A percentile compares a stretch with the other conserved stretches of the same genome.
phyloP scores from a whole-genome alignment of 352 stramenopile species.

The Globisporangium polare region DNA sequence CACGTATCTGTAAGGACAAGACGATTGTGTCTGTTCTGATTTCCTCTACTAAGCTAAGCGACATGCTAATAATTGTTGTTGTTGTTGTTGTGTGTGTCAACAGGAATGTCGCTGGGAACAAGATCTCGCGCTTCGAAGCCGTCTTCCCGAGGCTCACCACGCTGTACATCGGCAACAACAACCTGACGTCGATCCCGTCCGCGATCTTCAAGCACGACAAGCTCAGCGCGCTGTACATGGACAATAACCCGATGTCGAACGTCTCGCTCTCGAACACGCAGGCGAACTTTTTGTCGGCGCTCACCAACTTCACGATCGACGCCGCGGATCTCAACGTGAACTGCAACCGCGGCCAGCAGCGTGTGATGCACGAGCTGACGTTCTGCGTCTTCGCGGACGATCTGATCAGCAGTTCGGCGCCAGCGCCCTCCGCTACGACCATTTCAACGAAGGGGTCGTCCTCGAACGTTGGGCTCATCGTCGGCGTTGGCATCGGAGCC shows the following conservation, averaged over 20 bases:
- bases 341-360: conserved; percentile 10
- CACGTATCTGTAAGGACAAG: not conserved
- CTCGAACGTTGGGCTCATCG: conserved; percentile 19
- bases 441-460: conserved; percentile 1
- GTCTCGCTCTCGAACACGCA: not conserved
- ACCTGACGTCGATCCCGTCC: not conserved
- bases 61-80: no score
- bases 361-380: conserved; percentile 21
- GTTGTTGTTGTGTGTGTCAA: no score
- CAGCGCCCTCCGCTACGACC: not conserved
- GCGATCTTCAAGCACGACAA: not conserved
- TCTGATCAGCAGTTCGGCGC: conserved; percentile 17
- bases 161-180: conserved; percentile 15
- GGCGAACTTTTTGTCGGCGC: conserved; percentile 24
- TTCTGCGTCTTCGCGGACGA: conserved; percentile 29
- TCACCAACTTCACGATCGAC: conserved; percentile 12
- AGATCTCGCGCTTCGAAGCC: conserved; percentile 36
- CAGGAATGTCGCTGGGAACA: conserved; percentile 47
- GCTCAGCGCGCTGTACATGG: not conserved
- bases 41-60: no score
- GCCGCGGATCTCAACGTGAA: conserved; percentile 31
- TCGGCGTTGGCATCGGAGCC: conserved; percentile 11
- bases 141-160: conserved; percentile 35
- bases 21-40: not conserved
- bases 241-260: conserved; percentile 3